Base-by-base conservation (phyloP, 108 stramenopile species). In the Nitzschia sp. region DNA sequence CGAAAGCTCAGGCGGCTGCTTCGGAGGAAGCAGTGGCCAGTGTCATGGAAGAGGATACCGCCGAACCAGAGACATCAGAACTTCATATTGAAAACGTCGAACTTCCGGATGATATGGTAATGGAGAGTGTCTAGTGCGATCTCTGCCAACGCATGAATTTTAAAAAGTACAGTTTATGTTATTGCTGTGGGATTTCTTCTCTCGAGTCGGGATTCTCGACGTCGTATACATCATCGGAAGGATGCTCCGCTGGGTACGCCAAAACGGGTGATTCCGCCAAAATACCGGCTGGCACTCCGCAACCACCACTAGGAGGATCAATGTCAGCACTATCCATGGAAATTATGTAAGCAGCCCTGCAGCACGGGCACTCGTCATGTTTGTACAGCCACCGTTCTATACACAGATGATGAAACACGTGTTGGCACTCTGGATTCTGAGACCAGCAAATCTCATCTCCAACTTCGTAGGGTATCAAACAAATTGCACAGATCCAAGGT, bases 401-500 rank as follows among this genome's bases (percentile, higher is more conserved):
- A 29, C 84, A 85, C 16, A 71, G 77, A 3, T 71, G 52, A 54
- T 85, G 84, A 69, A 76, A 84, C 27, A 67, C 64, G 58, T 84
- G 83, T 26, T 36, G 48, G 61, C 83, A 84, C 2, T 58, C 22
- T 6, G 63, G 58, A 73, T 72, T 69, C 17, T 48, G 27, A 13
- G 76, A 73, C 76, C 63, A 69, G 32, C 63, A 53, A 23, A 81
- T 54, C 19, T 64, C 68, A 35, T 81, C 76, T 22, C 76, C 80
- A 23, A 50, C 38, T 46, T 77, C 63, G 41, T 75, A 81, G 15
- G 68, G 71, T 31, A 33, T 27, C 34, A 81, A 61, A 70, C 80
- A 81, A 66, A 81, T 81, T 28, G 70, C 70, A 50, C 80, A 81
- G 30, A 34, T 29, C 48, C 48, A 52, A 0, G 64, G 64, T 27